Evolutionary conservation across 768 basidiomycete genomes (phyloP).

Genomic region (Phaeotremella skinneri): DNA sequence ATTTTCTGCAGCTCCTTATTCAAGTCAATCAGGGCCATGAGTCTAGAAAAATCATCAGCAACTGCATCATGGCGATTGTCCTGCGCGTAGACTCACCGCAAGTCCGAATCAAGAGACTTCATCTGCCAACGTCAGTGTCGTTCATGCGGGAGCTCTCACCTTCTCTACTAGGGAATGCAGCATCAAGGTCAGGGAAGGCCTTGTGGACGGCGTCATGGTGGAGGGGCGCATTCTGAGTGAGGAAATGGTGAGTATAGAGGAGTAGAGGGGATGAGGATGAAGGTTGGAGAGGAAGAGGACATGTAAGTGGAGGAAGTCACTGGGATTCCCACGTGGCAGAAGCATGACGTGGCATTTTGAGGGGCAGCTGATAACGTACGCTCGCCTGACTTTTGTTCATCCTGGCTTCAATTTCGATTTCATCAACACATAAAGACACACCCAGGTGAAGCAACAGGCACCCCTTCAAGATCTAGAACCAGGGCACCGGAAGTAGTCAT

Average conservation of each 20-base stretch:
- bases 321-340: conserved; percentile 7
- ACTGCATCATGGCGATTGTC: neutral
- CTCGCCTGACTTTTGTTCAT: neutral
- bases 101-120: conserved; percentile 42
- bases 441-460: no score
- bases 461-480: no score
- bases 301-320: neutral
- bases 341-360: conserved; percentile 77
- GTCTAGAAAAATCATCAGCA: conserved; percentile 57
- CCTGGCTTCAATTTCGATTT: no score
- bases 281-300: neutral
- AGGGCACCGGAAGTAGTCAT: no score
- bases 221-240: neutral
- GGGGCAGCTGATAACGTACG: conserved; percentile 49
- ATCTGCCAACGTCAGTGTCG: conserved; percentile 28
- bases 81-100: conserved; percentile 30
- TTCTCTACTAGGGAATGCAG: conserved; percentile 34
- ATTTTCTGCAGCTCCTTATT: conserved; percentile 82
- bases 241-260: neutral
- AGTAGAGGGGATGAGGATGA: neutral
- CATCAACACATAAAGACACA: no score
- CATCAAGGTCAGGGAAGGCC: conserved; percentile 4
- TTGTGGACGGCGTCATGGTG: neutral
- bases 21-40: conserved; percentile 95
- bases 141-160: conserved; percentile 15